Percentiles rank a stretch among this genome's conserved stretches.
These are phyloP conservation scores for Eremomyces bilateralis DNA, from an alignment of 495 filamentous ascomycete genomes.

Conservation along the genomic window DNA sequence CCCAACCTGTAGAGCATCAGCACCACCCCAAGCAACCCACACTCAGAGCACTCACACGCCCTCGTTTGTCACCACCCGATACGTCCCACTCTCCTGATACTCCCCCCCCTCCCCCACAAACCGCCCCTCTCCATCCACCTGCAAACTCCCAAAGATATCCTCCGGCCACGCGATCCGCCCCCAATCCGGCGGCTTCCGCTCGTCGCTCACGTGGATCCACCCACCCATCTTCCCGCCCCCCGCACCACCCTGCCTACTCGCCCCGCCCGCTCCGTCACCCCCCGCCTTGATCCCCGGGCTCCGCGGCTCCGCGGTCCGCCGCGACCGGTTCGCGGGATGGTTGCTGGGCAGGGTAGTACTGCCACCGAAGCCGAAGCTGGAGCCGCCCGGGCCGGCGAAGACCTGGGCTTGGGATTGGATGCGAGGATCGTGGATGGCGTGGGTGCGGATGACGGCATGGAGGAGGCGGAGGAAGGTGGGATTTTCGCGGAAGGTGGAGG, in stretches of 20 bases:
- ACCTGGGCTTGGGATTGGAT: conserved; percentile 56
- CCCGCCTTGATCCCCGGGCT: conserved; percentile 24
- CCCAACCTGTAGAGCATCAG: background rate
- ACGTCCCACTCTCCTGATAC: conserved; percentile 44
- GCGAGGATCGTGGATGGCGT: conserved; percentile 51
- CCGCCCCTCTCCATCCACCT: conserved; percentile 56
- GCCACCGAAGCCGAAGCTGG: conserved; percentile 40
- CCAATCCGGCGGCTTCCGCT: conserved; percentile 65
- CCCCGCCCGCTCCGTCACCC: conserved; percentile 43
- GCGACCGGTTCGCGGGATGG: conserved; percentile 4
- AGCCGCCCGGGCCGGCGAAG: conserved; percentile 58
- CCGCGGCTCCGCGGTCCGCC: conserved; percentile 9
- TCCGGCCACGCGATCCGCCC: conserved; percentile 74
- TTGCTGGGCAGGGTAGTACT: conserved; percentile 33
- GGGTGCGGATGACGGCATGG: conserved; percentile 42
- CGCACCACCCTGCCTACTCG: conserved; percentile 60
- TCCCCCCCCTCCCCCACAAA: conserved; percentile 39
- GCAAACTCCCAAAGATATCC: conserved; percentile 84
- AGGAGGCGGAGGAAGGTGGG: conserved; percentile 51
- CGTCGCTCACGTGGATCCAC: conserved; percentile 74
- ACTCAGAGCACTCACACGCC: conserved; percentile 35
- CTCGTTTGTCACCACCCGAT: conserved; percentile 44
- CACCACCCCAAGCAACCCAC: background rate
- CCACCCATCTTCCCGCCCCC: conserved; percentile 59
- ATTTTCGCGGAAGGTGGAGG: conserved; percentile 58